Evolutionary conservation across 208 protist genomes (phyloP).

Genomic region (Perkinsela sp.): DNA sequence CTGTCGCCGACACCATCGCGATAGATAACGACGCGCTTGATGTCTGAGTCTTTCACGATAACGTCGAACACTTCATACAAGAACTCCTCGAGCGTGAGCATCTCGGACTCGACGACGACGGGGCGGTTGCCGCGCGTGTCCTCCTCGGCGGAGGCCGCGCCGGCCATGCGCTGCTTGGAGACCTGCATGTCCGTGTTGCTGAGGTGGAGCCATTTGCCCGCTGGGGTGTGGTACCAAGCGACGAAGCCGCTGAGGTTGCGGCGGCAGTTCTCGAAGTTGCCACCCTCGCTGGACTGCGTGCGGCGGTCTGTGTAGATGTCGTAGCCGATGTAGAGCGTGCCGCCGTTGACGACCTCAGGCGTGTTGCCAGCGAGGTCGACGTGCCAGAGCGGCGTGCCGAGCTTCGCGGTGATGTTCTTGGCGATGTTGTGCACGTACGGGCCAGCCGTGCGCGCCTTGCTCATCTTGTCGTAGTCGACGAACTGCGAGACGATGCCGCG

Average conservation of each 20-base stretch:
- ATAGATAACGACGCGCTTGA: neutral
- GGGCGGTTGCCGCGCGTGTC: neutral
- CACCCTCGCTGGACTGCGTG: neutral
- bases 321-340: slow-evolving; percentile 1
- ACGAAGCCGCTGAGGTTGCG: neutral
- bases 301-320: slow-evolving; percentile 1
- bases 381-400: neutral
- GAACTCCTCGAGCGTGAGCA: neutral
- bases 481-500: slow-evolving; percentile 1
- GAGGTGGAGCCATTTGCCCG: neutral
- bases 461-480: neutral
- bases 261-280: neutral
- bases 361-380: neutral
- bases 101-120: neutral
- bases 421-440: neutral
- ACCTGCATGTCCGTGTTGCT: neutral
- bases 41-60: neutral
- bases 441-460: neutral
- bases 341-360: neutral
- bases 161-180: neutral
- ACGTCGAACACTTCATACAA: neutral
- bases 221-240: neutral
- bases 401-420: neutral
- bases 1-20: neutral
- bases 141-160: neutral